phyloP scores from a whole-genome alignment of 176 grass and related monocot species.

The Canna indica region DNA sequence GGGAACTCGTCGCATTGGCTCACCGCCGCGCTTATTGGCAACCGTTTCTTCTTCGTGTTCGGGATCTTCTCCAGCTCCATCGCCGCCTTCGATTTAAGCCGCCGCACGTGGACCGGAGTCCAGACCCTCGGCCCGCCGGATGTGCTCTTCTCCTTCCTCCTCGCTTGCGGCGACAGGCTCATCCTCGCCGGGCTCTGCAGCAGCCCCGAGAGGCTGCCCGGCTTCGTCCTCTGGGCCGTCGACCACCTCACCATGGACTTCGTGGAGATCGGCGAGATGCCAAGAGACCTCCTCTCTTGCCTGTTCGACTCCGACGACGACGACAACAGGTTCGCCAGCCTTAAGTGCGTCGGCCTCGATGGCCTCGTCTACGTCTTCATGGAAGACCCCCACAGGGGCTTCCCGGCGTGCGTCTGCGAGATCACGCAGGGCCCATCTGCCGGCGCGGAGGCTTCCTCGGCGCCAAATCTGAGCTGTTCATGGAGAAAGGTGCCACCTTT shows the following conservation, averaged over 20 bases:
- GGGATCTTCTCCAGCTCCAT: slow-evolving; percentile 33
- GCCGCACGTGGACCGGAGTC: slow-evolving; percentile 24
- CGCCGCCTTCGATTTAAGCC: slow-evolving; percentile 39
- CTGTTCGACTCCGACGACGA: slow-evolving; percentile 37
- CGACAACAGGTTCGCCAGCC: slow-evolving; percentile 33
- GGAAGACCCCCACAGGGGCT: slow-evolving; percentile 39
- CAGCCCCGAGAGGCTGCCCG: background rate
- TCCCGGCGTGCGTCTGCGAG: slow-evolving; percentile 41
- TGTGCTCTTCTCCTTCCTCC: slow-evolving; percentile 34
- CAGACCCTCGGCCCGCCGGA: slow-evolving; percentile 25
- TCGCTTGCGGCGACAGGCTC: slow-evolving; percentile 22
- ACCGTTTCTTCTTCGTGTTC: slow-evolving; percentile 30
- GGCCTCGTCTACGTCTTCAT: slow-evolving; percentile 41
- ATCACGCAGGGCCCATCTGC: background rate
- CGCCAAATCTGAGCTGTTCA: slow-evolving; percentile 17
- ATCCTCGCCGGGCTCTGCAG: slow-evolving; percentile 21
- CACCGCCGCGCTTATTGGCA: slow-evolving; percentile 24
- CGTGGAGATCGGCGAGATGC: slow-evolving; percentile 32
- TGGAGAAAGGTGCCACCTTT: slow-evolving; percentile 38
- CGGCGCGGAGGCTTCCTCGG: background rate
- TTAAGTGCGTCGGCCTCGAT: slow-evolving; percentile 52
- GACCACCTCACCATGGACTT: slow-evolving; percentile 22
- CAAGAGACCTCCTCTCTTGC: slow-evolving; percentile 23
- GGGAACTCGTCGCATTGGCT: slow-evolving; percentile 45
- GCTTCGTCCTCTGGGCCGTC: slow-evolving; percentile 39